Evolutionary conservation across 208 protist genomes (phyloP), one percentile per base, ranked within the genome.

Genomic region (Trypanosoma theileri): DNA sequence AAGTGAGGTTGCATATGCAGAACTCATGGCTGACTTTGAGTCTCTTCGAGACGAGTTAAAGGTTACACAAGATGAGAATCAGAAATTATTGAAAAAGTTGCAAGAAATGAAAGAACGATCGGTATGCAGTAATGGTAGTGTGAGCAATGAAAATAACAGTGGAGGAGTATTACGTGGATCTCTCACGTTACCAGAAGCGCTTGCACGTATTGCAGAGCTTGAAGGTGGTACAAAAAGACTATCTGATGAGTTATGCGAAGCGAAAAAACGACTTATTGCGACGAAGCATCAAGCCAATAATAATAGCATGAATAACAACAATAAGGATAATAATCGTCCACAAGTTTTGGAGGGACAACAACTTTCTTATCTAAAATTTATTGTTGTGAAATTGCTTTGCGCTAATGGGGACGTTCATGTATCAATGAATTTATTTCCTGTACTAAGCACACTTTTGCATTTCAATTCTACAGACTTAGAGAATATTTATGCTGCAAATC

Each of bases 371-470:
- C 45, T 95, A 9, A 69, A 66, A 21, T 86, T 82, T 41, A 75
- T 94, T 31, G 66, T 97, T 40, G 74, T 94, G 28, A 84, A 85
- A 51, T 60, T 94, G 0, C 75, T 97, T 14, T 88, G 81, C 68
- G 76, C 80, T n/a, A 67, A 71, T 17, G 62, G 51, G 41, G 80
- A 95, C 45, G 64, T 71, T 1, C 56, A 42, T 41, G 77, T 95
- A 8, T 73, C 78, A 4, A 71, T 72, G 69, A 80, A 83, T 44
- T 70, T 94, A 14, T 75, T 97, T 6, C 92, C 92, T 16, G 87
- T 97, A 16, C 64, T 95, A 24, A 79, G 66, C 48, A 91, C 81
- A 21, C 63, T 97, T 17, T 67, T 97, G 11, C 73, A 86, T 19
- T 85, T 96, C 65, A 68, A 67, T 44, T 41, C 66, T 28, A 65